Percentiles rank a stretch among this genome's conserved stretches.
Evolutionary conservation across 2,329 filamentous ascomycete genomes (phyloP).

Genomic region (Apiospora aurea): DNA sequence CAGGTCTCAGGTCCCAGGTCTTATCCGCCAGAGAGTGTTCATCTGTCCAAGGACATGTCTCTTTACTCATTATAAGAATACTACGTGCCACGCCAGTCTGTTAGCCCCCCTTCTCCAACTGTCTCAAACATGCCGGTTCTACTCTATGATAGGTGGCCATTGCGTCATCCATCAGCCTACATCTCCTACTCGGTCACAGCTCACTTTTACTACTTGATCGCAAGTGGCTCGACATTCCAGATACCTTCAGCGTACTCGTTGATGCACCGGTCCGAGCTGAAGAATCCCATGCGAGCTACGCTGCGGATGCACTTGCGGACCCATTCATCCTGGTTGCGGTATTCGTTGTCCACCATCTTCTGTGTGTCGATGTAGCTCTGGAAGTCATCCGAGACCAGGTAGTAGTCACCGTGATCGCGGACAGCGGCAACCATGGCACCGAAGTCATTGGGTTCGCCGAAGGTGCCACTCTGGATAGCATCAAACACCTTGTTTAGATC

Average conservation of each 20-base stretch:
- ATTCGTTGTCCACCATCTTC: conserved; percentile 87
- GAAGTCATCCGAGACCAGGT: conserved; percentile 97
- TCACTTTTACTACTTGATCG: conserved; percentile 42
- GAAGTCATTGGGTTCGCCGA: conserved; percentile 82
- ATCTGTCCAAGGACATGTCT: not conserved
- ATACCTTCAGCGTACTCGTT: conserved; percentile 97
- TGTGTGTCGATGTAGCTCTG: conserved; percentile 93
- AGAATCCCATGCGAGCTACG: conserved; percentile 96
- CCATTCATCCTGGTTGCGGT: conserved; percentile 93
- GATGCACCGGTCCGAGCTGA: conserved; percentile 93
- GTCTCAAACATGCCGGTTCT: not conserved
- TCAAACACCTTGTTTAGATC: conserved; percentile 83
- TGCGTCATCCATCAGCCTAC: not conserved
- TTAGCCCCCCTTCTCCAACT: not conserved
- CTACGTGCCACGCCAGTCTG: not conserved
- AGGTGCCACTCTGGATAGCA: conserved; percentile 79
- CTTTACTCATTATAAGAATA: conserved; percentile 1
- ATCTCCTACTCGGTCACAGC: not conserved
- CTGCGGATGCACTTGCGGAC: conserved; percentile 86
- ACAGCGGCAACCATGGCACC: conserved; percentile 84
- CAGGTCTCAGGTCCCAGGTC: not conserved
- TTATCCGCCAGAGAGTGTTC: not conserved
- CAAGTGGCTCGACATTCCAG: conserved; percentile 92
- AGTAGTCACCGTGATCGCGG: conserved; percentile 94
- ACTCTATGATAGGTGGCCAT: not conserved